phyloP scores from a whole-genome alignment of 148 eudicot species.

The Nyssa sinensis region DNA sequence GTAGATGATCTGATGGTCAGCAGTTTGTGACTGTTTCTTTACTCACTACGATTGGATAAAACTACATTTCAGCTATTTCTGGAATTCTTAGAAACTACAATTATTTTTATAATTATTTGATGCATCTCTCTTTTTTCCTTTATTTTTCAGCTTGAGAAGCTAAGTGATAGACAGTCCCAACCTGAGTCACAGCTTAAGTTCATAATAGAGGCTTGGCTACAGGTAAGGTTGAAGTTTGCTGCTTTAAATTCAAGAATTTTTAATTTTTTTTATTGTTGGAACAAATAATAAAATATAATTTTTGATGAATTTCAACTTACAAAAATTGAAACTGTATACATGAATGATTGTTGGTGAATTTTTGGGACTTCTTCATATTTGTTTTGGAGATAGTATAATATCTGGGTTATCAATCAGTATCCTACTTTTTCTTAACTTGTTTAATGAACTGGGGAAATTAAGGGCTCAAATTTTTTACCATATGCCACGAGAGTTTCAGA shows the following conservation, averaged over 20 bases:
- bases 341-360: not conserved
- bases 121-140: not conserved
- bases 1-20: not conserved
- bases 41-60: not conserved
- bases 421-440: not conserved
- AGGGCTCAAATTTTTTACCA: not conserved
- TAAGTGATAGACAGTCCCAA: slow-evolving; percentile 12
- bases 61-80: not conserved
- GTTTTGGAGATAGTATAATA: too few relatives aligned
- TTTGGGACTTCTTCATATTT: not conserved
- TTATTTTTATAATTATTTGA: not conserved
- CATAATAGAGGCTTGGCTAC: slow-evolving; percentile 23
- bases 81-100: not conserved
- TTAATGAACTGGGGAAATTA: not conserved
- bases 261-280: not conserved
- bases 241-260: not conserved
- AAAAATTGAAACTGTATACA: not conserved
- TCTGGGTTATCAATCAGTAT: not conserved
- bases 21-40: not conserved
- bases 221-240: not conserved
- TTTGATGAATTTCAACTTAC: not conserved
- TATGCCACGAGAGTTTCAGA: not conserved
- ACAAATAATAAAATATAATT: not conserved
- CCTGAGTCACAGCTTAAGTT: slow-evolving; percentile 17
- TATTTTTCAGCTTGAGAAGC: slow-evolving; percentile 2